phyloP scores from a whole-genome alignment of 2,329 filamentous ascomycete genomes.

The Aspergillus udagawae region DNA sequence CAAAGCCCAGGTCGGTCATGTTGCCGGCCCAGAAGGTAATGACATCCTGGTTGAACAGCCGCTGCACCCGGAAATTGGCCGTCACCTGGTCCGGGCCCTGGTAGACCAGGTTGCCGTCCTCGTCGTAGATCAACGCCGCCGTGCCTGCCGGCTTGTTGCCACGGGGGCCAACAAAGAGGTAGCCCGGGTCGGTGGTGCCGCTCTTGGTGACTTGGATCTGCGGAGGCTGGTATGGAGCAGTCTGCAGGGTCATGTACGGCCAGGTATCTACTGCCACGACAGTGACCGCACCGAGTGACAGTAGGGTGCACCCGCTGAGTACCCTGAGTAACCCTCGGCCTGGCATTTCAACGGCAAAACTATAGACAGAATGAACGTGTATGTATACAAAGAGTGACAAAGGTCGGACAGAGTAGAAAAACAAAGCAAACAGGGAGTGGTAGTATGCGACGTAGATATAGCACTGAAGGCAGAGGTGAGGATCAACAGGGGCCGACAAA shows the following conservation, averaged over 20 bases:
- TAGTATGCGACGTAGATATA: too few species aligned
- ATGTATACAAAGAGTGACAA: not conserved
- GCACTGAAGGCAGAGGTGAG: too few species aligned
- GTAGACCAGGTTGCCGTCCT: constrained; percentile 33
- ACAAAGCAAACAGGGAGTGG: too few species aligned
- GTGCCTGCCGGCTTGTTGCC: constrained; percentile 22
- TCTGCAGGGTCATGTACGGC: constrained; percentile 14
- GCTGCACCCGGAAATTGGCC: constrained; percentile 33
- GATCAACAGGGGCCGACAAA: not conserved
- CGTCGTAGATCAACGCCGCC: constrained; percentile 35
- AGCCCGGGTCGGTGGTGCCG: constrained; percentile 29
- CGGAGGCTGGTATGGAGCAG: constrained; percentile 21
- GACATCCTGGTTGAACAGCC: constrained; percentile 29
- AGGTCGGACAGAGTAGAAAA: not conserved
- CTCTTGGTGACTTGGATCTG: constrained; percentile 28
- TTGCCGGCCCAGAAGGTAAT: constrained; percentile 36
- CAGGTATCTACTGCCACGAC: constrained; percentile 16
- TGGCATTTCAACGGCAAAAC: not conserved
- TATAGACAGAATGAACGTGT: not conserved
- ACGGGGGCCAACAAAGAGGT: constrained; percentile 32
- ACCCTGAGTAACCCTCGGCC: constrained; percentile 4
- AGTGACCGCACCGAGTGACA: constrained; percentile 7
- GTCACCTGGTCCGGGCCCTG: constrained; percentile 30
- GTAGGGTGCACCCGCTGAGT: constrained; percentile 11
- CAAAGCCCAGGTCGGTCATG: constrained; percentile 24